Evolutionary conservation across 768 basidiomycete species (phyloP), one percentile per base, ranked within the genome.

Genomic region (Steccherinum ochraceum): DNA sequence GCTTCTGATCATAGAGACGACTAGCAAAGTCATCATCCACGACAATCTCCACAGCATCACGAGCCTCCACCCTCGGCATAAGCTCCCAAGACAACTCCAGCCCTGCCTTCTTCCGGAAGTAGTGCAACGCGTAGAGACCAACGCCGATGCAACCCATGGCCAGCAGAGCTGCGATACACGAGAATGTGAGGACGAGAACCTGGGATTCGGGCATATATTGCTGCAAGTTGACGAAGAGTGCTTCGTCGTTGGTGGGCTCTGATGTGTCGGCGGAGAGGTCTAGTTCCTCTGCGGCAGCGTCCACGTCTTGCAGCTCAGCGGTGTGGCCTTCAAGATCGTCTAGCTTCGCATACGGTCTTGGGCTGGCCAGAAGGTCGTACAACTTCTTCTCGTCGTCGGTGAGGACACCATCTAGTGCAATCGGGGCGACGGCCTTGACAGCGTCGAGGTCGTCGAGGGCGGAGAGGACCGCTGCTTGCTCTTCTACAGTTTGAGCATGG

Each of bases 381-480:
- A 61, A 49, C 27, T 51, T 55, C 47, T 57, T 59, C 48, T 66
- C 67, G 23, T 66, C 64, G 18, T 61, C 54, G 26, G 64, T 52
- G 21, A 49, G 53, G 16, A 49, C 53, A 40, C 23, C 54, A 44
- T 48, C 50, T 27, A 59, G 45, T 51, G 55, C 56, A 44, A 62
- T 61, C 40, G 59, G 69, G 18, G 68, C 58, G 44, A 64, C 43
- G n/a, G 62, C 64, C 49, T 64, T 65, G 41, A 64, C 52, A 25
- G 60, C 59, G 42, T 63, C 63, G 46, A 63, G 50, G 23, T 52
- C 55, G 18, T 57, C 59, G 26, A 65, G 59, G 41, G 61, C 54
- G 21, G 67, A 61, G 51, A 68, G 60, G 24, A 63, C 56, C 30
- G 58, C 64, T 27, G 60, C 57, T 45, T 67, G 68, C 20, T 67